Evolutionary conservation across 768 basidiomycete species (phyloP).

Genomic region (Boletus reticulatus): DNA sequence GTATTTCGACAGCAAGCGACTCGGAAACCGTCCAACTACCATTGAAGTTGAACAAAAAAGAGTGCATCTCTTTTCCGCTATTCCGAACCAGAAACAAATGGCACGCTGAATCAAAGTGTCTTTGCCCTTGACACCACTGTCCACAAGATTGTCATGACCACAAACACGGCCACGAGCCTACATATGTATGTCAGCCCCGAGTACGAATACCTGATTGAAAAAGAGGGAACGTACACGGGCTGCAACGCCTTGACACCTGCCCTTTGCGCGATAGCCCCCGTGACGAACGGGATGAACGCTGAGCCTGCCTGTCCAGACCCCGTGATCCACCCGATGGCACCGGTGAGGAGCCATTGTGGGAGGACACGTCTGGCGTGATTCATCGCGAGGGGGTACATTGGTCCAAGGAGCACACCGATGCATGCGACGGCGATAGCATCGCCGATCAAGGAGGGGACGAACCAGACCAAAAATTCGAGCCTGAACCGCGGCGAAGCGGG

Average conservation of each 20-base stretch:
- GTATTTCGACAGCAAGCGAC: too few species aligned
- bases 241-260: conserved; percentile 46
- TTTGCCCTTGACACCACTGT: conserved; percentile 26
- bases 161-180: conserved; percentile 36
- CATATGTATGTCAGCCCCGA: neutral
- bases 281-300: conserved; percentile 66
- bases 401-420: conserved; percentile 50
- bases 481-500: conserved; percentile 25
- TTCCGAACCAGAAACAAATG: too few species aligned
- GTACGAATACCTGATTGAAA: neutral
- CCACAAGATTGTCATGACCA: conserved; percentile 37
- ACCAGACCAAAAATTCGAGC: conserved; percentile 54
- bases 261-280: conserved; percentile 60
- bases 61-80: too few species aligned
- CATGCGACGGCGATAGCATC: conserved; percentile 52
- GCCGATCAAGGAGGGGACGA: conserved; percentile 47
- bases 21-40: too few species aligned
- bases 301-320: conserved; percentile 66
- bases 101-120: neutral
- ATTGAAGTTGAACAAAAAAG: too few species aligned
- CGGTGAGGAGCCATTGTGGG: conserved; percentile 63
- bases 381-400: conserved; percentile 52
- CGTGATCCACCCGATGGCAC: conserved; percentile 62
- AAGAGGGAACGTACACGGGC: conserved; percentile 17
- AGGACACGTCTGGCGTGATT: conserved; percentile 63